phyloP scores from a whole-genome alignment of 2,329 filamentous ascomycete genomes.

The Penicillium frequentans region DNA sequence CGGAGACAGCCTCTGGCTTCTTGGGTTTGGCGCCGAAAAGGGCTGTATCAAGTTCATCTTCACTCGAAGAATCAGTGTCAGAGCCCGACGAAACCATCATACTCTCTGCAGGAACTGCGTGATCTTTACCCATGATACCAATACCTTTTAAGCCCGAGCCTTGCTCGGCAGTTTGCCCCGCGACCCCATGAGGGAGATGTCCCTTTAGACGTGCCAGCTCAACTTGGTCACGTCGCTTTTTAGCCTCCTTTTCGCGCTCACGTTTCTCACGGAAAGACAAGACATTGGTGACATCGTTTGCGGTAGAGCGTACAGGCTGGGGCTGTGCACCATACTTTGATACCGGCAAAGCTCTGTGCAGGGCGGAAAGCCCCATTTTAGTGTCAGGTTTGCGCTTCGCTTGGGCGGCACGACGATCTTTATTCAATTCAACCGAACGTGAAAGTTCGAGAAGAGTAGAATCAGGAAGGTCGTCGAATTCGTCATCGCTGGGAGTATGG shows the following conservation, averaged over 20 bases:
- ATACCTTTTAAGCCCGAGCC: slow-evolving; percentile 76
- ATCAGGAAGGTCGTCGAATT: slow-evolving; percentile 45
- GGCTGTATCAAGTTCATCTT: slow-evolving; percentile 72
- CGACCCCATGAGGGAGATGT: slow-evolving; percentile 49
- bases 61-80: slow-evolving; percentile 71
- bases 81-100: slow-evolving; percentile 78
- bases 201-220: slow-evolving; percentile 69
- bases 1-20: slow-evolving; percentile 42
- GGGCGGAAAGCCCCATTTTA: slow-evolving; percentile 12
- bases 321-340: slow-evolving; percentile 25
- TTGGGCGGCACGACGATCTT: slow-evolving; percentile 33
- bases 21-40: slow-evolving; percentile 55
- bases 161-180: slow-evolving; percentile 65
- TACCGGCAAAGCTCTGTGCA: slow-evolving; percentile 12
- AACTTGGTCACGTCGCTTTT: slow-evolving; percentile 69
- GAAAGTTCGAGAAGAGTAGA: slow-evolving; percentile 42
- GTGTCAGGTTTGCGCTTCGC: slow-evolving; percentile 28
- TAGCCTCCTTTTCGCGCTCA: slow-evolving; percentile 72
- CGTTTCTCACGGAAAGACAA: slow-evolving; percentile 71
- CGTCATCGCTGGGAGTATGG: slow-evolving; percentile 4
- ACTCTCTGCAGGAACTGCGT: slow-evolving; percentile 69
- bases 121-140: slow-evolving; percentile 74
- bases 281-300: slow-evolving; percentile 37
- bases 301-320: slow-evolving; percentile 20
- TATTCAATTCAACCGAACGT: slow-evolving; percentile 44